Evolutionary conservation across 2,329 filamentous ascomycete genomes (phyloP).

Genomic region (Ceratocystis papillata): DNA sequence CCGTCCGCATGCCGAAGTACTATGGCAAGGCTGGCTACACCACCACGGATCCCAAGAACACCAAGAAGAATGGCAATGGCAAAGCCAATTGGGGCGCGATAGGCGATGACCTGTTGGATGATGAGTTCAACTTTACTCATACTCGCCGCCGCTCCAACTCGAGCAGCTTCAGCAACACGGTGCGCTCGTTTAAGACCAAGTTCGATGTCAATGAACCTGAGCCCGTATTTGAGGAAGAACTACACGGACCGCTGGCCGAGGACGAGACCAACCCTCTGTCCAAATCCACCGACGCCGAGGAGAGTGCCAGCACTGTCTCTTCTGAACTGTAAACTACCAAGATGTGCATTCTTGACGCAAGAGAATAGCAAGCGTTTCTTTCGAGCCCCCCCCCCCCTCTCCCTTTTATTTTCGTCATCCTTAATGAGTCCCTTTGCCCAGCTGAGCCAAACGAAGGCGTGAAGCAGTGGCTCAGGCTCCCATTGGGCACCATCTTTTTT

Average conservation of each 20-base stretch:
- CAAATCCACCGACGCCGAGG: conserved; percentile 46
- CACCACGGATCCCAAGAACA: conserved; percentile 72
- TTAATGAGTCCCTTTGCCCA: background rate
- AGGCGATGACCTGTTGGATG: conserved; percentile 75
- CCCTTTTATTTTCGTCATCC: conserved; percentile 10
- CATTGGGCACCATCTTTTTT: conserved; percentile 8
- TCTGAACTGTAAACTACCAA: conserved; percentile 14
- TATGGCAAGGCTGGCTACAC: conserved; percentile 79
- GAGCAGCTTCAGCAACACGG: conserved; percentile 57
- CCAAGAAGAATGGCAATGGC: conserved; percentile 87
- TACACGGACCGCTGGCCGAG: conserved; percentile 57
- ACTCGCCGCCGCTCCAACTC: conserved; percentile 87
- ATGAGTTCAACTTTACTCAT: conserved; percentile 73
- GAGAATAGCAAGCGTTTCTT: conserved; percentile 10
- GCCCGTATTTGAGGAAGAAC: conserved; percentile 78
- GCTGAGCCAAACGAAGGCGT: background rate
- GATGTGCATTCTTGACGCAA: background rate
- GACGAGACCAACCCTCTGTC: conserved; percentile 40
- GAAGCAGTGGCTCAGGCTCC: background rate
- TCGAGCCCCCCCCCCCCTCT: background rate
- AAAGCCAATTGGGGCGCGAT: conserved; percentile 87
- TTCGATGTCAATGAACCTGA: conserved; percentile 85
- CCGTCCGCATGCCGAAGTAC: conserved; percentile 83
- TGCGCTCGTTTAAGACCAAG: conserved; percentile 86
- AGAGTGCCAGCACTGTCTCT: conserved; percentile 47